Percentiles rank a stretch among this genome's conserved stretches.
phyloP scores from a whole-genome alignment of 306 rosid genomes.

The Pachyrhizus erosus region DNA sequence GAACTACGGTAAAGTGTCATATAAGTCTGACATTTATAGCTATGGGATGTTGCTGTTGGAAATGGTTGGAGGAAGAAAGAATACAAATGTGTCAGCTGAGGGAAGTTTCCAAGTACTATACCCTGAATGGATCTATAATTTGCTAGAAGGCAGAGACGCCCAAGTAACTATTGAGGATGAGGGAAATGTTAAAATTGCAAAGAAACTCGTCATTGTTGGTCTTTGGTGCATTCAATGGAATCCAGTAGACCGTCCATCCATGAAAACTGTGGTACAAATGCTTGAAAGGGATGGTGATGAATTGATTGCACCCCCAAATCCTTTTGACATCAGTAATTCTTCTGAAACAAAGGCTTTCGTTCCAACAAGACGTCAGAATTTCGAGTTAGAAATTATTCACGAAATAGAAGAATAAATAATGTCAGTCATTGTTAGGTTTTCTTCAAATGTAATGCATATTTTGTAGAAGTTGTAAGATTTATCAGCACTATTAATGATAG shows the following conservation, averaged over 20 bases:
- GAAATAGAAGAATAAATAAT: slow-evolving; percentile 19
- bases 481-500: too few relatives aligned
- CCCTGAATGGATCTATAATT: slow-evolving; percentile 28
- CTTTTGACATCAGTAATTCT: slow-evolving; percentile 14
- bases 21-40: slow-evolving; percentile 49
- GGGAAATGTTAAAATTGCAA: not conserved
- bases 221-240: not conserved
- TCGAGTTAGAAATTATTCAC: slow-evolving; percentile 37
- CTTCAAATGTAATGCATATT: not conserved
- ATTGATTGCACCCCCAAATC: slow-evolving; percentile 37
- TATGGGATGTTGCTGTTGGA: not conserved
- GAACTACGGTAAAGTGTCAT: not conserved
- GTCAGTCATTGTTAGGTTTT: not conserved
- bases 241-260: not conserved
- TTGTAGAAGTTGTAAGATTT: not conserved
- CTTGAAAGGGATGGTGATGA: not conserved
- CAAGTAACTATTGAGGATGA: not conserved
- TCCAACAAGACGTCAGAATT: not conserved
- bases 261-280: not conserved
- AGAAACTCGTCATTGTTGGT: not conserved
- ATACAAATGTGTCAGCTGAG: not conserved
- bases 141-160: slow-evolving; percentile 39
- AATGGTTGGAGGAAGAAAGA: not conserved
- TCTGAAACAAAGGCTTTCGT: not conserved
- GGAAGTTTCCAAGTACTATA: slow-evolving; percentile 43